Conservation (phyloP, 78 protist species). For the Neovahlkampfia damariscottae region DNA sequence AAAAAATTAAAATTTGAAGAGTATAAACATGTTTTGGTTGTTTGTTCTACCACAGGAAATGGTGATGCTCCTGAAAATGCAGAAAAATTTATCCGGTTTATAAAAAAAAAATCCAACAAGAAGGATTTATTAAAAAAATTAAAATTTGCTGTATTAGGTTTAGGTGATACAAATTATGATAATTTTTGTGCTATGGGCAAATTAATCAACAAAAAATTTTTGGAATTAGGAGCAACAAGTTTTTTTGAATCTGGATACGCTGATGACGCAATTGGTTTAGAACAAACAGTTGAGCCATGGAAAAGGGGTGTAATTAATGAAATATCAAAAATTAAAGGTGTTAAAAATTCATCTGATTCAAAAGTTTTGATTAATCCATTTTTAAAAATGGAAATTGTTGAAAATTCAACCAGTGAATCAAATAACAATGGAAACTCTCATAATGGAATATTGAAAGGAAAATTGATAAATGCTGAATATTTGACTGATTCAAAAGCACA, state of each 20-base stretch:
- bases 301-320: neutral
- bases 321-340: neutral
- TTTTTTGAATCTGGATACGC: slow-evolving; percentile 14
- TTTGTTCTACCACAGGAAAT: slow-evolving; percentile 42
- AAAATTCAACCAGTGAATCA: too few relatives aligned
- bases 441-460: too few relatives aligned
- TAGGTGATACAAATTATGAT: slow-evolving; percentile 55
- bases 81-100: slow-evolving; percentile 21
- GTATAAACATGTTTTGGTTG: too few relatives aligned
- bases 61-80: slow-evolving; percentile 62
- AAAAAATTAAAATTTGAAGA: too few relatives aligned
- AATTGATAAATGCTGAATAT: neutral
- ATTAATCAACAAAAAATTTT: slow-evolving; percentile 14
- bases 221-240: slow-evolving; percentile 26
- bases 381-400: too few relatives aligned
- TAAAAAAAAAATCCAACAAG: neutral
- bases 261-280: slow-evolving; percentile 29
- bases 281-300: slow-evolving; percentile 39
- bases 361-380: too few relatives aligned
- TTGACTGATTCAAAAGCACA: slow-evolving; percentile 2
- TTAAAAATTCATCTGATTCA: neutral
- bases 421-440: too few relatives aligned
- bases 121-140: neutral
- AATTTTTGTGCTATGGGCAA: slow-evolving; percentile 36
- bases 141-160: slow-evolving; percentile 31